Conservation (phyloP, 2,329 filamentous ascomycete species). For the Talaromyces sp. region DNA sequence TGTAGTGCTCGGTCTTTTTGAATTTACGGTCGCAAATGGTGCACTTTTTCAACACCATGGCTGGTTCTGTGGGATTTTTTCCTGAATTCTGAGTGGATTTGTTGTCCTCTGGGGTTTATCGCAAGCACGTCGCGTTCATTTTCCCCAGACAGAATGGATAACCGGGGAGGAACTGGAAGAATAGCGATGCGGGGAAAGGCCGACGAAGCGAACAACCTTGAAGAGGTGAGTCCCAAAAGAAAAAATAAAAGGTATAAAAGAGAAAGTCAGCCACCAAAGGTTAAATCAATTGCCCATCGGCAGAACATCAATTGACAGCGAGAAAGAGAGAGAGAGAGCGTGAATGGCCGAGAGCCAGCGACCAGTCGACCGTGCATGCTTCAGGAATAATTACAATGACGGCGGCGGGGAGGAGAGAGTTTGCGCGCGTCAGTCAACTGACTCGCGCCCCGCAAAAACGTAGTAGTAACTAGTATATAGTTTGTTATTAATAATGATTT, state of each 20-base stretch:
- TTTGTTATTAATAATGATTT: background rate
- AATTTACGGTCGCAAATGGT: slow-evolving; percentile 49
- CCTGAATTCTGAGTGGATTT: background rate
- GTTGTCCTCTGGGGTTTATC: background rate
- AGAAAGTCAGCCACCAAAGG: background rate
- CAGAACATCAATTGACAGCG: background rate
- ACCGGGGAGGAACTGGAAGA: background rate
- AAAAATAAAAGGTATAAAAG: background rate
- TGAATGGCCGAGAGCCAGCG: background rate
- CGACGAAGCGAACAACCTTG: background rate
- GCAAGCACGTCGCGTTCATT: background rate
- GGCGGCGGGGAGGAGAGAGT: background rate
- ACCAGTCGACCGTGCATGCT: background rate
- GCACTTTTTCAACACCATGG: slow-evolving; percentile 41
- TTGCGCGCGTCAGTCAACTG: background rate
- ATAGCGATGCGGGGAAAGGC: background rate
- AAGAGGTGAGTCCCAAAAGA: slow-evolving; percentile 5
- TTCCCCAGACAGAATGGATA: background rate
- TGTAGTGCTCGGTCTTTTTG: slow-evolving; percentile 52
- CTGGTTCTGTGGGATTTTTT: background rate
- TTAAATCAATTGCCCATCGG: background rate
- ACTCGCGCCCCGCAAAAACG: background rate
- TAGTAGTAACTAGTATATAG: background rate
- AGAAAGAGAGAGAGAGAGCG: background rate
- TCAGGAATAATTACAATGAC: background rate